Base-by-base conservation (phyloP, 2,329 filamentous ascomycete species). In the Plectosphaerella sp. region DNA sequence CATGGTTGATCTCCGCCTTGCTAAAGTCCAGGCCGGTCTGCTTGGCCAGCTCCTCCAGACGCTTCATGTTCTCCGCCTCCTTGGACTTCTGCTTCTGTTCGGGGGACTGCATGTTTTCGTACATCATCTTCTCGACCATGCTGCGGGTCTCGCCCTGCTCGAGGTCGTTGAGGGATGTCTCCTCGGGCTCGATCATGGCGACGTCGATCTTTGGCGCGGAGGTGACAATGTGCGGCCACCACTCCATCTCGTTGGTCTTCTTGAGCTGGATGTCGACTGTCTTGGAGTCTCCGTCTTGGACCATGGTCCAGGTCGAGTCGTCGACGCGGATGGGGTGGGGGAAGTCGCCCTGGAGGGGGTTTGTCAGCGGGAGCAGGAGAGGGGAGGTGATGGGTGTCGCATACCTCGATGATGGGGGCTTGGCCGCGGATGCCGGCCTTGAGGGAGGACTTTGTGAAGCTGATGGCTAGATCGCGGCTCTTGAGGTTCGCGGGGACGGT, bases 41-140 rank as follows among this genome's bases (percentile, higher is more conserved):
- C 70, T 96, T 84, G 82, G 97, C 88, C 74, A 99, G 97, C 76
- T 95, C 91, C 74, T 89, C 88, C 67, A 99, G 74, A 62, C 99
- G 87, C 52, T 99, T 93, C 66, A 85, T 73, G 82, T 97, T 97
- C 79, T 92, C 90, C 80, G 96, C 86, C 76, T 99, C 94, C 71
- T 82, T 77, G 76, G 97, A 92, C 83, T 99, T 99, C 76, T 97
- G 92, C 60, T 89, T 80, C 79, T 99, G 94, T 75, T 99, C 94
- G 64, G 48, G 48, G 14, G 20, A 99, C 77, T 97, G 92, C 59
- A 89, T 80, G 79, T 99, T 94, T 75, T 99, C 94, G 65, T 82
- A 99, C 94, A 99, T 99, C 94, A 99, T 99, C 83, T 99, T 99
- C 84, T 99, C 94, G 45, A 99, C 94, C 93, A 99, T 97, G 54